Base-by-base conservation (phyloP, 2,329 filamentous ascomycete genomes). In the Pseudopithomyces maydicus region DNA sequence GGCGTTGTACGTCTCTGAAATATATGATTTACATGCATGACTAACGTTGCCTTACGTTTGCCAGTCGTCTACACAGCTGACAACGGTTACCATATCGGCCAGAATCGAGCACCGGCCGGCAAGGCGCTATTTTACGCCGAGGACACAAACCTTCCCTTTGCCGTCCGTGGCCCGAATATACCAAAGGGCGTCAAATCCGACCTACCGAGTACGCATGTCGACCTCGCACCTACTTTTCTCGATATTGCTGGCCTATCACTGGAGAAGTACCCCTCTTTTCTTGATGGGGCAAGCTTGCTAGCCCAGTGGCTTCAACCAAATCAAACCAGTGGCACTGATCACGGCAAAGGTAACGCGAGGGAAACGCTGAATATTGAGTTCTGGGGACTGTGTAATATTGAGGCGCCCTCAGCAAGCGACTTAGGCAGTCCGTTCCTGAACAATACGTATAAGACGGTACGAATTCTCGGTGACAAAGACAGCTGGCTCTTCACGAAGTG, bases 131-230 rank as follows among this genome's bases (percentile, higher is more conserved):
- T 69, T 2, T 78, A 70, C 51, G 73, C 75, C 56, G 74, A 74
- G 55, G 76, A 78, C 53, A 71, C 77, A 49, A 73, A 76, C 33
- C 66, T 77, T 14, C 76, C 76, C 1, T 55, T 78, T n/a, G 65
- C 74, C 29, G 63, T 78, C 15, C 70, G 75, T 6, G 75, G 76
- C n/a, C 75, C 76, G 1, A 71, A 68, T 0, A 64, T 78, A 1
- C 58, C 71, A 1, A 56, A 60, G 23, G 65, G 65, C 14, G n/a
- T 54, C n/a, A 65, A 48, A 8, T 65, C 66, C 5, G 59, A 71
- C 29, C 49, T 71, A 15, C 19, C 33, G 5, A 74, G 70, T 17
- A 65, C 68, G n/a, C 74, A 76, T 52, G 73, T 68, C 2, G 74
- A 77, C 58, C 61, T 77, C 15, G 72, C 73, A 7, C 73, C 74